Percentiles rank a stretch among this genome's conserved stretches.
phyloP scores from a whole-genome alignment of 345 rosid species.

The Cardamine occulta region DNA sequence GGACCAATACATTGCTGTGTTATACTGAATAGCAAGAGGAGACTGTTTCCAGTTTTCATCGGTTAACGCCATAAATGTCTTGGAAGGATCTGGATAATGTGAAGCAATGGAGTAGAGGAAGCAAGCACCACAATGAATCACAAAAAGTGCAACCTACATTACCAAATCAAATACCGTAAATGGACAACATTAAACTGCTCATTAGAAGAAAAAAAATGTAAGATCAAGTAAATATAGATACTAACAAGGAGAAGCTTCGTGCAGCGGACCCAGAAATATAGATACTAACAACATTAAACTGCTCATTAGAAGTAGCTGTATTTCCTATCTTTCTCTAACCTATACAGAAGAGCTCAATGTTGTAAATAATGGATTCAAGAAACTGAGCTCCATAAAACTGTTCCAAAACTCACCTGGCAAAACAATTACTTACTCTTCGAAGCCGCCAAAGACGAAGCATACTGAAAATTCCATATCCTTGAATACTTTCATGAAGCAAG shows the following conservation, averaged over 20 bases:
- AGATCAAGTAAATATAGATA: conserved; percentile 18
- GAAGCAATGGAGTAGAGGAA: conserved; percentile 64
- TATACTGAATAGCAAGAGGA: conserved; percentile 51
- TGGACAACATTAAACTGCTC: neutral
- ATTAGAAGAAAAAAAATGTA: neutral
- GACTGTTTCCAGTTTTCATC: conserved; percentile 46
- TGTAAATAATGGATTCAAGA: neutral
- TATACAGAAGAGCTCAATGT: conserved; percentile 36
- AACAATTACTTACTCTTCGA: conserved; percentile 66
- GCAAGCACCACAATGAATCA: conserved; percentile 77
- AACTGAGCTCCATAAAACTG: neutral
- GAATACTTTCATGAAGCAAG: conserved; percentile 52
- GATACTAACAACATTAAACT: too few relatives aligned
- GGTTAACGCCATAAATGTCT: conserved; percentile 65
- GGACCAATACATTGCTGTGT: conserved; percentile 81
- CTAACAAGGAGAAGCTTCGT: conserved; percentile 74
- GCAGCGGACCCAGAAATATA: conserved; percentile 69
- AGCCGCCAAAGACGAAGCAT: conserved; percentile 97
- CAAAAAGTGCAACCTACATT: conserved; percentile 78
- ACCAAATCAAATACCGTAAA: neutral
- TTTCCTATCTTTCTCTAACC: conserved; percentile 84
- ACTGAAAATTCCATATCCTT: conserved; percentile 65
- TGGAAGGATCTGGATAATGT: conserved; percentile 48
- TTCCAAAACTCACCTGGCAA: conserved; percentile 48
- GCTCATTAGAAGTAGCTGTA: conserved; percentile 76